These are phyloP conservation scores for Teunomyces gatunensis DNA, from an alignment of 805 yeast species.

Conservation along the genomic window DNA sequence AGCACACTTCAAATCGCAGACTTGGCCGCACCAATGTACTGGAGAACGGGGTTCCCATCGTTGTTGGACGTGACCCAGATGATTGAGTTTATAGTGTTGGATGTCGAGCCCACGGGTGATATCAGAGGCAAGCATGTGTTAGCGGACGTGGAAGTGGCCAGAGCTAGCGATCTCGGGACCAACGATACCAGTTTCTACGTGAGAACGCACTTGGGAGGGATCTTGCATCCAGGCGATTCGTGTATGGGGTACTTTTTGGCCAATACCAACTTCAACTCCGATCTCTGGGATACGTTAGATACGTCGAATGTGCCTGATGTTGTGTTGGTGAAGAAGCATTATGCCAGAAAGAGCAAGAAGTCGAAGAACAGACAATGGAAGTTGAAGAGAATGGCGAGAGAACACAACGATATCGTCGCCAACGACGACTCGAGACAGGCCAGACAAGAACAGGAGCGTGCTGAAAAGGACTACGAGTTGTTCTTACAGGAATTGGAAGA, in stretches of 20 bases:
- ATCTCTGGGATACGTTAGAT: slow-evolving; percentile 70
- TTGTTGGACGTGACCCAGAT: slow-evolving; percentile 74
- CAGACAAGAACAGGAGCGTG: slow-evolving; percentile 84
- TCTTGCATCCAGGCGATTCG: slow-evolving; percentile 95
- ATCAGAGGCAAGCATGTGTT: slow-evolving; percentile 73
- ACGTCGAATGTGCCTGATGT: slow-evolving; percentile 76
- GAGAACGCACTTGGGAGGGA: slow-evolving; percentile 89
- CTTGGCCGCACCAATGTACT: slow-evolving; percentile 65
- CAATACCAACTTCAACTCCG: slow-evolving; percentile 86
- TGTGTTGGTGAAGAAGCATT: slow-evolving; percentile 82
- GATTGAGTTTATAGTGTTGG: slow-evolving; percentile 85
- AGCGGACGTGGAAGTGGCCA: slow-evolving; percentile 90
- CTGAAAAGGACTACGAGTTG: slow-evolving; percentile 90
- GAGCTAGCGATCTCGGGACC: slow-evolving; percentile 82
- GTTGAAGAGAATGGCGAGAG: slow-evolving; percentile 96
- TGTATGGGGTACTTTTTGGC: slow-evolving; percentile 86
- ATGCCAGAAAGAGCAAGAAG: slow-evolving; percentile 74
- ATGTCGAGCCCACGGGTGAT: slow-evolving; percentile 88
- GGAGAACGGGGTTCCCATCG: slow-evolving; percentile 79
- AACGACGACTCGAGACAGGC: slow-evolving; percentile 67
- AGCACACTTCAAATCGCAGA: slow-evolving; percentile 75
- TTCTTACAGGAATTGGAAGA: slow-evolving; percentile 98
- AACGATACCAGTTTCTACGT: slow-evolving; percentile 82
- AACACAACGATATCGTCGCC: slow-evolving; percentile 85
- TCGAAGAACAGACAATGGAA: slow-evolving; percentile 83